These are phyloP conservation scores for Aspergillus transmontanensis DNA, from an alignment of 2,329 filamentous ascomycete species.

Conservation along the genomic window DNA sequence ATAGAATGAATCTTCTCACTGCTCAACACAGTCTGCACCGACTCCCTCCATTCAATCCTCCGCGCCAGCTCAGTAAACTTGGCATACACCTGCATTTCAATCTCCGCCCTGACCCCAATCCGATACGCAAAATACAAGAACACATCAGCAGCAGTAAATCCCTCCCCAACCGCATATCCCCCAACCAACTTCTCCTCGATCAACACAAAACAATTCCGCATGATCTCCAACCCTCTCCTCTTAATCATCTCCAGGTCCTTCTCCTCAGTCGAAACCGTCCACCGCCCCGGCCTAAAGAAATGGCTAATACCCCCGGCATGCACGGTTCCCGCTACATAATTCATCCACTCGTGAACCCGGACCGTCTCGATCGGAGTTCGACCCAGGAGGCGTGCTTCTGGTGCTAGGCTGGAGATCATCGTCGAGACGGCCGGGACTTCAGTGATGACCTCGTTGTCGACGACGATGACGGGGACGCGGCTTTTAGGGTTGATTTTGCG, in stretches of 20 bases:
- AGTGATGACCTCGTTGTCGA: constrained; percentile 34
- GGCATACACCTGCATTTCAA: constrained; percentile 20
- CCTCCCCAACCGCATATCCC: constrained; percentile 23
- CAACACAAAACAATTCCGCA: not conserved
- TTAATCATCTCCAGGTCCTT: not conserved
- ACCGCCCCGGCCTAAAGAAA: constrained; percentile 28
- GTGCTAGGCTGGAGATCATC: constrained; percentile 32
- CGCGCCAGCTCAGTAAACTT: not conserved
- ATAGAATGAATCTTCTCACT: not conserved
- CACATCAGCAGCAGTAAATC: constrained; percentile 39
- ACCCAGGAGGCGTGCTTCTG: constrained; percentile 32
- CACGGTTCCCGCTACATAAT: constrained; percentile 36
- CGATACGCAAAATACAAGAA: constrained; percentile 38
- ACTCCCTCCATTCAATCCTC: not conserved
- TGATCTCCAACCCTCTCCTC: constrained; percentile 17
- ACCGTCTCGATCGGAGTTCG: constrained; percentile 30
- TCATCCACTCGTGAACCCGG: constrained; percentile 40
- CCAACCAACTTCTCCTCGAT: not conserved
- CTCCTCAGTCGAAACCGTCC: constrained; percentile 10
- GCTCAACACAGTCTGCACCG: not conserved
- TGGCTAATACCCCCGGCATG: constrained; percentile 32
- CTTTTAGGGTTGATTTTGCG: constrained; percentile 35
- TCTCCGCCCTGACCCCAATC: constrained; percentile 26
- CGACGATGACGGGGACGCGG: constrained; percentile 32
- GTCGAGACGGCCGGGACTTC: constrained; percentile 38